A percentile compares a stretch with the other conserved stretches of the same genome.
These are phyloP conservation scores for Chalciporus pseudorubinellus DNA, from an alignment of 768 basidiomycete genomes.

Conservation along the genomic window DNA sequence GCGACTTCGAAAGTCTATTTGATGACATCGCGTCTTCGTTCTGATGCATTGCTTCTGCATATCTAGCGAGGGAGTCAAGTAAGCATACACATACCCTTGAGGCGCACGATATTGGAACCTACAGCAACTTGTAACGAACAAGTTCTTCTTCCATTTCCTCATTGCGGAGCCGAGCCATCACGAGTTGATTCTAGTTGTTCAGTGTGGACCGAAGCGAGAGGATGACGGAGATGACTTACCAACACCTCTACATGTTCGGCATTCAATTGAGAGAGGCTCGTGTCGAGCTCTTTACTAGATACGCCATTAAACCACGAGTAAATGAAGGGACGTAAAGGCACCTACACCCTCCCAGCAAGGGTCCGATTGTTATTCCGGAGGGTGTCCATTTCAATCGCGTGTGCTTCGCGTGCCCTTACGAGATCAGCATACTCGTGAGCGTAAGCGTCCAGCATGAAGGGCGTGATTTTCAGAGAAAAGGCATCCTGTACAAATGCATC, in stretches of 20 bases:
- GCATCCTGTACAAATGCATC: slow-evolving; percentile 89
- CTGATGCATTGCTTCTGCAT: slow-evolving; percentile 76
- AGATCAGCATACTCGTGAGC: slow-evolving; percentile 86
- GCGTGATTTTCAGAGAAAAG: slow-evolving; percentile 81
- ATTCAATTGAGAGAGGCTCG: slow-evolving; percentile 74
- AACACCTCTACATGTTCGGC: slow-evolving; percentile 77
- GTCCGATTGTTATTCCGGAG: slow-evolving; percentile 77
- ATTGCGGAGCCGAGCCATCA: slow-evolving; percentile 81
- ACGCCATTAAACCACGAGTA: slow-evolving; percentile 6
- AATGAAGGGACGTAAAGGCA: slow-evolving; percentile 7
- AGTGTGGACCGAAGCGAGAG: slow-evolving; percentile 22
- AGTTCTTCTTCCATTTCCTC: slow-evolving; percentile 94
- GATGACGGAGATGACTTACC: slow-evolving; percentile 36
- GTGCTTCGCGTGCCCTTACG: slow-evolving; percentile 73
- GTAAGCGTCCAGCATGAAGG: slow-evolving; percentile 93
- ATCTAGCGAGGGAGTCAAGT: slow-evolving; percentile 29
- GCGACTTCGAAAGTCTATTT: slow-evolving; percentile 50
- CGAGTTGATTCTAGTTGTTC: slow-evolving; percentile 78
- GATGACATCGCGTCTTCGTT: slow-evolving; percentile 70
- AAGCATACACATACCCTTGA: not conserved
- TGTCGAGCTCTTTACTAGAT: slow-evolving; percentile 75
- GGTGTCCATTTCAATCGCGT: slow-evolving; percentile 79
- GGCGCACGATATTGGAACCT: not conserved
- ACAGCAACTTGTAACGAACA: slow-evolving; percentile 92
- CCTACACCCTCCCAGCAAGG: slow-evolving; percentile 78